Conservation (phyloP, 768 basidiomycete species). For the Phallus indusiatus region DNA sequence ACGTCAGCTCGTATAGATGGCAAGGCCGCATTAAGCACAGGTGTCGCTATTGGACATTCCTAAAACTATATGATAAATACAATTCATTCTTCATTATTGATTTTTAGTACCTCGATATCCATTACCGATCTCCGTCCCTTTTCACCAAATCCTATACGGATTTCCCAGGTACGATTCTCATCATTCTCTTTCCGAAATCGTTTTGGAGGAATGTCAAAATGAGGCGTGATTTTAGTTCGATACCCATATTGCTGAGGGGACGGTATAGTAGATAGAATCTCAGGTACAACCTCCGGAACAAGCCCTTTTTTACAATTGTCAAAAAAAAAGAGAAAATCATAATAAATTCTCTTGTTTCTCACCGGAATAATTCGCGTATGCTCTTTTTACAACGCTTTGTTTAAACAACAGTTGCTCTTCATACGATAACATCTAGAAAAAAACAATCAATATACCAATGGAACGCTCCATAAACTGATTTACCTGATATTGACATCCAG, state of each 20-base stretch:
- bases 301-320: conserved; percentile 34
- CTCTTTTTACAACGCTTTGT: conserved; percentile 74
- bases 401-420: conserved; percentile 81
- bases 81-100: background rate
- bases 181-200: conserved; percentile 13
- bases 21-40: conserved; percentile 64
- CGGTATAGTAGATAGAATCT: conserved; percentile 63
- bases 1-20: conserved; percentile 53
- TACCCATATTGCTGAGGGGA: conserved; percentile 88
- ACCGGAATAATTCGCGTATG: conserved; percentile 72
- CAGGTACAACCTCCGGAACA: conserved; percentile 45
- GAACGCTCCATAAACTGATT: background rate
- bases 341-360: conserved; percentile 9
- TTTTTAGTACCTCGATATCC: conserved; percentile 74
- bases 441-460: background rate
- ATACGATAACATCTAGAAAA: conserved; percentile 74
- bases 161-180: conserved; percentile 35
- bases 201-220: conserved; percentile 75
- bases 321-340: background rate
- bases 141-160: conserved; percentile 84
- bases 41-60: conserved; percentile 90
- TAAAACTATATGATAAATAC: conserved; percentile 20
- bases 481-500: conserved; percentile 90
- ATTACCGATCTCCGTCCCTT: conserved; percentile 64
- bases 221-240: conserved; percentile 95